Base-by-base conservation (phyloP, 805 yeast genomes). In the Jamesozyma jinghongensis region DNA sequence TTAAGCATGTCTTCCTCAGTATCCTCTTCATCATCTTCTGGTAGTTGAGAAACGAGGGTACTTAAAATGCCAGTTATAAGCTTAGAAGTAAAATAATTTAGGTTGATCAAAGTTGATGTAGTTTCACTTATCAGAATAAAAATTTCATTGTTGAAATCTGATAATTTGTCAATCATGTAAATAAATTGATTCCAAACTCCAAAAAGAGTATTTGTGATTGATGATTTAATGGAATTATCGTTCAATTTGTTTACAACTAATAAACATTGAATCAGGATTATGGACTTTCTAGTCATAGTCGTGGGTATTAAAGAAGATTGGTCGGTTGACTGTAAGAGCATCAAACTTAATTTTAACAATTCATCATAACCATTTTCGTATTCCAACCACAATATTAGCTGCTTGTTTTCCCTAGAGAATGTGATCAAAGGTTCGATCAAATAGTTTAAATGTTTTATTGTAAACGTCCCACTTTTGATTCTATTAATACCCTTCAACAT, bases 391-490 rank as follows among this genome's bases (percentile, higher is more conserved):
- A 38, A 20, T 10, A 41, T 34, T 26, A 52, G 31, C 3, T 42
- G 30, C 3, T 37, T 32, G 19, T 51, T 37, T 14, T 38, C 31
- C 14, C 34, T 29, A 16, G 32, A 36, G n/a, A 43, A 44, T 1
- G 28, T 29, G 3, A 54, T 30, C 18, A 59, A 38, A 4, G 54
- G 51, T 27, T 42, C 51, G 7, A 56, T 39, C 20, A 58, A 37
- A 32, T 48, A 45, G 27, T 51, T 51, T 32, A 57, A 34, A 41
- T 57, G 61, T 32, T 48, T 55, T 36, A 54, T 47, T 1, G 60
- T 47, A 41, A 59, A 60, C 1, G 62, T 51, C 2, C 59, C 53
- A 26, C 47, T 50, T 32, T 53, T 45, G 3, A 58, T 54, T 40
- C 56, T 48, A 16, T 37, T 38, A 3, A 56, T 43, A 2, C 54